phyloP scores from a whole-genome alignment of 2,329 filamentous ascomycete genomes.

The Claviceps paspali region DNA sequence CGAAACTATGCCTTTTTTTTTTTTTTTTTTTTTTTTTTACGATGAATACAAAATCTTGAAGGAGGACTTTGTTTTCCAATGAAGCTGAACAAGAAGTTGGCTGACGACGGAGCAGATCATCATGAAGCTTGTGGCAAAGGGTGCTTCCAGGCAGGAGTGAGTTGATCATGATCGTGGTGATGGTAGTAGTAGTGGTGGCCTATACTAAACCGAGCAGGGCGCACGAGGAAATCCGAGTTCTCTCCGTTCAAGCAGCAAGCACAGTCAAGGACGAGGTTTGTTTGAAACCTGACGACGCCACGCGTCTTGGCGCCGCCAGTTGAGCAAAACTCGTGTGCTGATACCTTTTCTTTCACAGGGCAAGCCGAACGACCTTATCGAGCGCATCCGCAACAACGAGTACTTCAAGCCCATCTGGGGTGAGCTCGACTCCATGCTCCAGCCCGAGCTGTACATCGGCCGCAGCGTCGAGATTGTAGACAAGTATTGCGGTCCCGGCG shows the following conservation, averaged over 20 bases:
- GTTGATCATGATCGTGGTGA: neutral
- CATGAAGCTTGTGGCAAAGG: constrained; percentile 61
- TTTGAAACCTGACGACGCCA: neutral
- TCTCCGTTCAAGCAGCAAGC: constrained; percentile 59
- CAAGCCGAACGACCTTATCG: constrained; percentile 65
- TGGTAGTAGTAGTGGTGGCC: neutral
- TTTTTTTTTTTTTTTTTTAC: too few relatives aligned
- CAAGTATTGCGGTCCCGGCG: constrained; percentile 24
- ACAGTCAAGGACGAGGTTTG: constrained; percentile 33
- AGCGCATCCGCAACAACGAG: constrained; percentile 53
- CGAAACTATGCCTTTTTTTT: too few relatives aligned
- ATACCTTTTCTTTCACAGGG: constrained; percentile 26
- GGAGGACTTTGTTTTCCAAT: too few relatives aligned
- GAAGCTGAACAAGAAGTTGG: neutral
- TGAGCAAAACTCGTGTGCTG: neutral
- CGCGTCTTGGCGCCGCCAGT: neutral
- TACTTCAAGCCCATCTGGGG: constrained; percentile 63
- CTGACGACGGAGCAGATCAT: constrained; percentile 36
- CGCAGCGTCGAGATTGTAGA: constrained; percentile 31
- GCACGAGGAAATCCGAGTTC: constrained; percentile 74
- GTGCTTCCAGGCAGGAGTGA: constrained; percentile 54
- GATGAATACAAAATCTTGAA: too few relatives aligned
- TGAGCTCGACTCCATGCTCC: constrained; percentile 53
- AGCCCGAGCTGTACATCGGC: constrained; percentile 38
- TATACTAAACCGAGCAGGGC: constrained; percentile 23